Evolutionary conservation across 768 basidiomycete genomes (phyloP), one percentile per base, ranked within the genome.

Genomic region (Lyophyllum shimeji): DNA sequence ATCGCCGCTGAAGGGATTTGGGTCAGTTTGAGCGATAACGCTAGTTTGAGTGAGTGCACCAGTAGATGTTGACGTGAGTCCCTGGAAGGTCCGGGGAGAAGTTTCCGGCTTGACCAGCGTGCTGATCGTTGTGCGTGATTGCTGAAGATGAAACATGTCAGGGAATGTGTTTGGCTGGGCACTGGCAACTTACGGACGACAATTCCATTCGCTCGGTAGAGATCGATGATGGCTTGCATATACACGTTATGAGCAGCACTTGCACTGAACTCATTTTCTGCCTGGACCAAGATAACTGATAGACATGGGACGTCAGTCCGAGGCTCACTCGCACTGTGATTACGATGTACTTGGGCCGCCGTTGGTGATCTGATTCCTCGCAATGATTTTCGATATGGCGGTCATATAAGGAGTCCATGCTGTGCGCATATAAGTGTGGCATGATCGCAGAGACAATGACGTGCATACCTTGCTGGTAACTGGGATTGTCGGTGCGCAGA

Each of bases 401-500:
- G 77, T 80, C 69, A 84, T 71, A 57, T 86, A 86, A 12, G 78
- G 79, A 18, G 69, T 70, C 84, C 84, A 86, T 1, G 83, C 83
- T 70, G 43, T 52, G 46, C 18, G 23, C n/a, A 27, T 40, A 18
- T 40, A 18, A 33, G 44, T 49, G 37, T 46, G 46, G 53, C 53
- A 20, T 43, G 31, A 49, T 42, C 25, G 47, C 37, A 43, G 23
- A 13, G 21, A 24, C 12, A 53, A 21, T 18, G 45, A 20, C 47
- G 9, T 47, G n/a, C 60, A 17, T 21, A 76, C 79, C 73, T 72
- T 74, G 65, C 31, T 72, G 72, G 62, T 81, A 84, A 49, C 71
- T 74, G 6, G 76, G 58, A 63, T 82, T 79, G 48, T 82, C 77
- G 18, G 80, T 81, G 33, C 81, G 71, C 52, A 82, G 72, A 39